These are phyloP conservation scores for Piedraia hortae DNA, from an alignment of 2,329 filamentous ascomycete genomes.

Conservation along the genomic window DNA sequence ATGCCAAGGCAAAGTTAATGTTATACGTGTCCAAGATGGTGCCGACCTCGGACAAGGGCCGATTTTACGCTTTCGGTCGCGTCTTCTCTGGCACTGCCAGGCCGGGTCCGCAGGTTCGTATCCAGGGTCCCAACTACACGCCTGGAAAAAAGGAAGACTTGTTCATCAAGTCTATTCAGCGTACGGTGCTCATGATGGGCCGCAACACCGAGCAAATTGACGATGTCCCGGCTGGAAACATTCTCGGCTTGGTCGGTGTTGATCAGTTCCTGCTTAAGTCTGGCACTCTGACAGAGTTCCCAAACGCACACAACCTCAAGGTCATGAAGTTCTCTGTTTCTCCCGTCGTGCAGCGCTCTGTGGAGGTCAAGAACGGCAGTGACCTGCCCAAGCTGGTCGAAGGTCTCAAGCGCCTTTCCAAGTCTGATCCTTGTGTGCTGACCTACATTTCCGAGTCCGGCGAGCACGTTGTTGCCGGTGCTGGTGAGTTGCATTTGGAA, in stretches of 20 bases:
- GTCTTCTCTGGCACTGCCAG: slow-evolving; percentile 96
- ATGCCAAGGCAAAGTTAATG: slow-evolving; percentile 96
- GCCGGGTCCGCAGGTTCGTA: slow-evolving; percentile 97
- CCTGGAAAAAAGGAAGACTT: slow-evolving; percentile 98
- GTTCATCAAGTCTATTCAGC: slow-evolving; percentile 98
- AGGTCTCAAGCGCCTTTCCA: slow-evolving; percentile 99
- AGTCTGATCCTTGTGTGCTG: slow-evolving; percentile 96
- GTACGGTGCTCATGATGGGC: slow-evolving; percentile 99
- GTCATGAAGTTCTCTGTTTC: slow-evolving; percentile 99
- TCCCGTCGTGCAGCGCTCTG: slow-evolving; percentile 90
- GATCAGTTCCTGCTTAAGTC: slow-evolving; percentile 99
- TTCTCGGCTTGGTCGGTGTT: slow-evolving; percentile 95
- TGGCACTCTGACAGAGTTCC: slow-evolving; percentile 90
- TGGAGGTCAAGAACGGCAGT: slow-evolving; percentile 99
- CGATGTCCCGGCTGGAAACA: slow-evolving; percentile 98
- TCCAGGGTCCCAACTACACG: slow-evolving; percentile 96
- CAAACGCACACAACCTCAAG: slow-evolving; percentile 98
- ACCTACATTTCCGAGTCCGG: slow-evolving; percentile 71
- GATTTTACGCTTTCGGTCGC: slow-evolving; percentile 99
- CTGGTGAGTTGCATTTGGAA: slow-evolving; percentile 96
- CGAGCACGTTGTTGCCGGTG: slow-evolving; percentile 97
- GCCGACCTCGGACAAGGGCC: slow-evolving; percentile 95
- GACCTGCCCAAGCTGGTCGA: slow-evolving; percentile 98
- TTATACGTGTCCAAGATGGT: slow-evolving; percentile 99
- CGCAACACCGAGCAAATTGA: slow-evolving; percentile 97